phyloP scores from a whole-genome alignment of 495 filamentous ascomycete genomes.

The Chaetomidium leptoderma region DNA sequence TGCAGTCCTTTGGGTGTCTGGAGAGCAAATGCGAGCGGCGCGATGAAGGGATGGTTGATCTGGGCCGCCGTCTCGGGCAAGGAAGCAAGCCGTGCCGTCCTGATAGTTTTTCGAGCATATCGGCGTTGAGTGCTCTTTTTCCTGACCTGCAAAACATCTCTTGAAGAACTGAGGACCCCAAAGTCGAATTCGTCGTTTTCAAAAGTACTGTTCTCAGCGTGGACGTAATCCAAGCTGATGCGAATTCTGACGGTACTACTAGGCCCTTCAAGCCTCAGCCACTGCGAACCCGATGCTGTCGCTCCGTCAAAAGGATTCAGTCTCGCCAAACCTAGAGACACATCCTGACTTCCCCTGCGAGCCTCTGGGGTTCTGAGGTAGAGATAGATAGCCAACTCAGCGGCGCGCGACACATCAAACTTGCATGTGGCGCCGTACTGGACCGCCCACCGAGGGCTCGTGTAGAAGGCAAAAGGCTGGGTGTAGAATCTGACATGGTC shows the following conservation, averaged over 20 bases:
- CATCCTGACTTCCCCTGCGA: not conserved
- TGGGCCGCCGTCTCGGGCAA: slow-evolving; percentile 27
- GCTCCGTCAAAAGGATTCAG: not conserved
- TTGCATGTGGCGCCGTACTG: not conserved
- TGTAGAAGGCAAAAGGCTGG: no score
- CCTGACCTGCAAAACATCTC: not conserved
- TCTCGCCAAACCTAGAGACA: not conserved
- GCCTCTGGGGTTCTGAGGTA: not conserved
- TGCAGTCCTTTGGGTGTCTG: slow-evolving; percentile 83
- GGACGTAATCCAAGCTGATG: not conserved
- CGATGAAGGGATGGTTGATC: slow-evolving; percentile 89
- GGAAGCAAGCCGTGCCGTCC: not conserved
- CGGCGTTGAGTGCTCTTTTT: not conserved
- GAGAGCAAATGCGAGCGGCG: slow-evolving; percentile 82
- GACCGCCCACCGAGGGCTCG: not conserved
- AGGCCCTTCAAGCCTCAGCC: not conserved
- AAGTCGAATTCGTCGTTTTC: not conserved
- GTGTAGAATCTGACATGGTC: no score
- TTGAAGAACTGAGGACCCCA: no score
- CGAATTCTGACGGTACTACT: not conserved
- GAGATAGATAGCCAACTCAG: not conserved
- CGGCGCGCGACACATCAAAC: not conserved
- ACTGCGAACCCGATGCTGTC: not conserved
- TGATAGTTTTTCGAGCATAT: not conserved
- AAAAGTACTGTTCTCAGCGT: no score